phyloP scores from a whole-genome alignment of 805 yeast species.

The Nakazawaea holstii region DNA sequence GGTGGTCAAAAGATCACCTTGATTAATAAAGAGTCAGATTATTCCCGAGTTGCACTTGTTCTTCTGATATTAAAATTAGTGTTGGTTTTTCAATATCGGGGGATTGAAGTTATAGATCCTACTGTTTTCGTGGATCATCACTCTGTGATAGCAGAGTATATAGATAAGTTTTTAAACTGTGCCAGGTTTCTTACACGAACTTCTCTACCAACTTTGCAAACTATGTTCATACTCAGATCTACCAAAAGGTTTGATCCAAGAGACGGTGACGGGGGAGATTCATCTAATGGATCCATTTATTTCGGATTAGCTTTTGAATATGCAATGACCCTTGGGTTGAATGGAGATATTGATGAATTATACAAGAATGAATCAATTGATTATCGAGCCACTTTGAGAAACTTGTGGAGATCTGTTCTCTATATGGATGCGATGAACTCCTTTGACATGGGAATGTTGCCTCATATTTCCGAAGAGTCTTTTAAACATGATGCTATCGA shows the following conservation, averaged over 20 bases:
- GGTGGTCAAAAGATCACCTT: background rate
- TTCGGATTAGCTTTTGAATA: background rate
- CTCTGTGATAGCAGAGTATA: background rate
- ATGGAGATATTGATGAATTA: constrained; percentile 1
- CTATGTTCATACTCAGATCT: background rate
- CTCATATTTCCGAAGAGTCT: background rate
- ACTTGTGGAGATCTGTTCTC: constrained; percentile 3
- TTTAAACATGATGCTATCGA: background rate
- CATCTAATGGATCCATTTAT: constrained; percentile 3
- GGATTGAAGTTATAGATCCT: background rate
- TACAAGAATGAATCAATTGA: background rate
- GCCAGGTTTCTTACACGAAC: background rate
- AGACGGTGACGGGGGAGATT: constrained; percentile 8
- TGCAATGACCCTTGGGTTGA: constrained; percentile 1
- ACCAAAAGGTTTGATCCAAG: background rate
- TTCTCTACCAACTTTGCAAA: constrained; percentile 1
- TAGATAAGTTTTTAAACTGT: background rate
- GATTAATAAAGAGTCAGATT: background rate
- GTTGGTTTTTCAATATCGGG: background rate
- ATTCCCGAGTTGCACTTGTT: background rate
- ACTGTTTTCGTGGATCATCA: background rate
- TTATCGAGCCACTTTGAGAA: background rate
- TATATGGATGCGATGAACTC: constrained; percentile 5
- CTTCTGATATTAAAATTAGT: background rate
- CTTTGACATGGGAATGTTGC: background rate